phyloP scores from a whole-genome alignment of 2,329 filamentous ascomycete genomes.

The Cladosporium sp. region DNA sequence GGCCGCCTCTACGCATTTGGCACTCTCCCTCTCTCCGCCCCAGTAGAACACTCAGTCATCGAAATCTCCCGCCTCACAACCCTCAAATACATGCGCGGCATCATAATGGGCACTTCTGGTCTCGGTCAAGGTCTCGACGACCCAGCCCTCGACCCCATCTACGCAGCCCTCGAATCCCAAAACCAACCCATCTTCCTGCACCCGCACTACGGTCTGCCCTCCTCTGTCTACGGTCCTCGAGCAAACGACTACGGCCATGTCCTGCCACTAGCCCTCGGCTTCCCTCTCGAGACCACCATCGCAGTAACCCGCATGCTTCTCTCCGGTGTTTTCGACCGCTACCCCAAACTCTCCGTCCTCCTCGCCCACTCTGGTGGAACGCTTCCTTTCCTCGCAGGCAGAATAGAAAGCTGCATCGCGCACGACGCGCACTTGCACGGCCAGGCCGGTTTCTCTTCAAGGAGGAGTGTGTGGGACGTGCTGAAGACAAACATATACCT shows the following conservation, averaged over 20 bases:
- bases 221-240: slow-evolving; percentile 74
- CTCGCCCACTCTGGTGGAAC: slow-evolving; percentile 88
- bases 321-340: slow-evolving; percentile 79
- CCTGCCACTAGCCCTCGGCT: slow-evolving; percentile 79
- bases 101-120: slow-evolving; percentile 84
- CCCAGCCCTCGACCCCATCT: slow-evolving; percentile 68
- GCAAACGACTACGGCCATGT: slow-evolving; percentile 81
- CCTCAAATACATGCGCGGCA: slow-evolving; percentile 72
- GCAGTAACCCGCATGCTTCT: slow-evolving; percentile 84
- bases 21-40: slow-evolving; percentile 73
- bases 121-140: slow-evolving; percentile 82
- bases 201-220: slow-evolving; percentile 86
- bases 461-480: slow-evolving; percentile 63
- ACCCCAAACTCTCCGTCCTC: slow-evolving; percentile 68
- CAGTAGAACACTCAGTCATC: slow-evolving; percentile 58
- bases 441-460: slow-evolving; percentile 59
- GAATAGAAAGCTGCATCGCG: slow-evolving; percentile 82
- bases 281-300: slow-evolving; percentile 91
- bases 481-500: slow-evolving; percentile 77
- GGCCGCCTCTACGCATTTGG: slow-evolving; percentile 80
- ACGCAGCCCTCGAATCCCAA: slow-evolving; percentile 65
- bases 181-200: slow-evolving; percentile 76
- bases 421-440: slow-evolving; percentile 76
- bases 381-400: slow-evolving; percentile 81
- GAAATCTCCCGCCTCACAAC: slow-evolving; percentile 64